Evolutionary conservation across 768 basidiomycete species (phyloP).

Genomic region (Phaeotremella skinneri): DNA sequence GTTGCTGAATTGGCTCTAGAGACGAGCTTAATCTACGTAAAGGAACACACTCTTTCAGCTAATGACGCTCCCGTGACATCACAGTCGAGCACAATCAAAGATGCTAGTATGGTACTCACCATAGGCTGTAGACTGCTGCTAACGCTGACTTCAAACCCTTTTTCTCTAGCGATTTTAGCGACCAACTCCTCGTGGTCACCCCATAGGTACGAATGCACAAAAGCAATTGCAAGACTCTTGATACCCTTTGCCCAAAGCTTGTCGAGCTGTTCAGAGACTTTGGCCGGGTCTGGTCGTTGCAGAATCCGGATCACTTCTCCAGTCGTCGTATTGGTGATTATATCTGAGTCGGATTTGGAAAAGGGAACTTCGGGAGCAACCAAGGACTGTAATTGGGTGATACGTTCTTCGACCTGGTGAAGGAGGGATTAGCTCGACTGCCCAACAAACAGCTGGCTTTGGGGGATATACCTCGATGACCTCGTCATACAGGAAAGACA

Average conservation of each 20-base stretch:
- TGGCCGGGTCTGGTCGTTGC: constrained; percentile 56
- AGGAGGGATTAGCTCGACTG: background rate
- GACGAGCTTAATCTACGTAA: constrained; percentile 39
- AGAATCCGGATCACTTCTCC: constrained; percentile 73
- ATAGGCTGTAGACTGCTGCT: constrained; percentile 59
- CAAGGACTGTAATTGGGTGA: constrained; percentile 23
- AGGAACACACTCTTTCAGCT: no score
- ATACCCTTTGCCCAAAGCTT: constrained; percentile 73
- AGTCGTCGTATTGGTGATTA: constrained; percentile 28
- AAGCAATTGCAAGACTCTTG: constrained; percentile 53
- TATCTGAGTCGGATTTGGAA: constrained; percentile 7
- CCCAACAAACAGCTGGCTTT: background rate
- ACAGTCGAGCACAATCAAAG: no score
- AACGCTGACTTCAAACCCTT: constrained; percentile 84
- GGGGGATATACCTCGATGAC: constrained; percentile 77
- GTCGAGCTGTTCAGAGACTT: constrained; percentile 64
- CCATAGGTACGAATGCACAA: constrained; percentile 58
- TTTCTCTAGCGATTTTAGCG: constrained; percentile 67
- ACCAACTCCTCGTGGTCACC: constrained; percentile 76
- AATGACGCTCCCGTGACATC: no score
- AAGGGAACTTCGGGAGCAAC: constrained; percentile 39
- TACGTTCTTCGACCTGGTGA: constrained; percentile 30
- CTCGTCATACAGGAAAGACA: constrained; percentile 52
- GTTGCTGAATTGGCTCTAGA: constrained; percentile 36
- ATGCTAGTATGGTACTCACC: constrained; percentile 23